Evolutionary conservation across 2,329 filamentous ascomycete species (phyloP).

Genomic region (Penicillium sp.): DNA sequence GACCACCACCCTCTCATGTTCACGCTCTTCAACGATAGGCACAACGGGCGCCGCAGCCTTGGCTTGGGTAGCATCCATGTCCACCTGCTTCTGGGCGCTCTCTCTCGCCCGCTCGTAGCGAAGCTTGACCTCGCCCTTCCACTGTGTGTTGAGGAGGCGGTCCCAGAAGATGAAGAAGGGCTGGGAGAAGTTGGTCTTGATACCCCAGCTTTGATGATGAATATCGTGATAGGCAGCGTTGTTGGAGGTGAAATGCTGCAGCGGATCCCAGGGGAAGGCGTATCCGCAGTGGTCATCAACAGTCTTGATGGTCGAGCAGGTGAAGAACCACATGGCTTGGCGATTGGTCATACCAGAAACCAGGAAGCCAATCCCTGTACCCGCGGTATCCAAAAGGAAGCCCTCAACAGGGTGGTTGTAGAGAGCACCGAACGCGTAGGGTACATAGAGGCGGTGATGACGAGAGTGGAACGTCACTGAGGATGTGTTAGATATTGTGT

Average conservation of each 20-base stretch:
- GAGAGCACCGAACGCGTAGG: constrained; percentile 93
- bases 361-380: constrained; percentile 84
- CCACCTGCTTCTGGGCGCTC: constrained; percentile 63
- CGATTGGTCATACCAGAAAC: constrained; percentile 80
- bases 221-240: constrained; percentile 98
- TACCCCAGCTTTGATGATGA: constrained; percentile 98
- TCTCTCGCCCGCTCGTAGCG: constrained; percentile 64
- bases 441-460: constrained; percentile 95
- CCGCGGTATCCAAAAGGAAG: constrained; percentile 89
- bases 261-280: constrained; percentile 89
- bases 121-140: constrained; percentile 70
- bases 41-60: constrained; percentile 25
- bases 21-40: constrained; percentile 19
- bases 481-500: constrained; percentile 17
- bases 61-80: constrained; percentile 51
- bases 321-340: constrained; percentile 89
- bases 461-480: constrained; percentile 87
- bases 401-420: constrained; percentile 97
- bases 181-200: constrained; percentile 70
- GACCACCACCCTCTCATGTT: constrained; percentile 34
- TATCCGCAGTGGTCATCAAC: constrained; percentile 98
- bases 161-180: constrained; percentile 93
- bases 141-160: constrained; percentile 77
- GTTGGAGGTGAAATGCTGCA: constrained; percentile 91
- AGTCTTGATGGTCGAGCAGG: constrained; percentile 88